Percentiles rank a stretch among this genome's conserved stretches.
These are phyloP conservation scores for Calonectria fujianensis DNA, from an alignment of 2,329 filamentous ascomycete genomes.

Conservation along the genomic window DNA sequence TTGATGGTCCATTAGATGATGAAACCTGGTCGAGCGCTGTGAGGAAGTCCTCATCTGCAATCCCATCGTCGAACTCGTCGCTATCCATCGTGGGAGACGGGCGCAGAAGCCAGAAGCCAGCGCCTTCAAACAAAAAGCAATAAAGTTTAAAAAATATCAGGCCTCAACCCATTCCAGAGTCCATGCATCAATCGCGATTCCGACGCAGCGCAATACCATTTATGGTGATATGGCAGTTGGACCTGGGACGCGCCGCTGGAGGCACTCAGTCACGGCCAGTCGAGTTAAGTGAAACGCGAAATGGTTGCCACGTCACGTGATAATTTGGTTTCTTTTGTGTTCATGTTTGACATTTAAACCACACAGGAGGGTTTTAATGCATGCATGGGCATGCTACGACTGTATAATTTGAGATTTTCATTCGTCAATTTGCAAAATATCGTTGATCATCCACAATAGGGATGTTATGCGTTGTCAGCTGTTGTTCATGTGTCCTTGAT, in stretches of 20 bases:
- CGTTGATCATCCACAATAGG: background rate
- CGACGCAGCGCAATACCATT: background rate
- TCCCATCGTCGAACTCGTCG: slow-evolving; percentile 79
- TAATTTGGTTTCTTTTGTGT: background rate
- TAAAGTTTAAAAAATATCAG: background rate
- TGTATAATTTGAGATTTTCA: background rate
- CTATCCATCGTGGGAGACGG: slow-evolving; percentile 66
- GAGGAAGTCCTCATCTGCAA: slow-evolving; percentile 80
- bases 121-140: background rate
- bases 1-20: slow-evolving; percentile 54
- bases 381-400: background rate
- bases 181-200: background rate
- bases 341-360: background rate
- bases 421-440: background rate
- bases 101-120: slow-evolving; percentile 11
- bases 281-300: slow-evolving; percentile 53
- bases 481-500: background rate
- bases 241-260: slow-evolving; percentile 40
- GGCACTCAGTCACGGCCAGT: slow-evolving; percentile 26
- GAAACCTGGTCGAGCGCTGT: slow-evolving; percentile 73
- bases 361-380: background rate
- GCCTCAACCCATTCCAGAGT: slow-evolving; percentile 21
- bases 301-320: slow-evolving; percentile 57
- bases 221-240: background rate
- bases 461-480: background rate